Evolutionary conservation across 257 asterid species (phyloP), one percentile per base, ranked within the genome.

Genomic region (Buddleja alternifolia): DNA sequence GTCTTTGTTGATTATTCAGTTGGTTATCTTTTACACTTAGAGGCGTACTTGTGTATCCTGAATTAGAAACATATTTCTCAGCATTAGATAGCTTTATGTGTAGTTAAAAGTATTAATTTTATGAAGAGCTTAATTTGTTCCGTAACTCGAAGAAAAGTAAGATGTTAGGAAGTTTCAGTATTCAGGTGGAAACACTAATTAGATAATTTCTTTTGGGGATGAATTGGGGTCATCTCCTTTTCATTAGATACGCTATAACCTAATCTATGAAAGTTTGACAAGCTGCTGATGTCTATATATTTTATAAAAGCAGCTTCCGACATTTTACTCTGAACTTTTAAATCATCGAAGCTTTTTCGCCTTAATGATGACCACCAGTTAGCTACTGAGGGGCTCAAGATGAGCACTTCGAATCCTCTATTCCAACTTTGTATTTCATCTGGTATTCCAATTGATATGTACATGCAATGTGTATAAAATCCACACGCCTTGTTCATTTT

Each of bases 21-120:
- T 17, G 66, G 50, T 51, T n/a, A 53, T 41, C 16, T 42, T 62
- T 71, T n/a, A n/a, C n/a, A n/a, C n/a, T n/a, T n/a, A n/a, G n/a
- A n/a, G n/a, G n/a, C n/a, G n/a, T n/a, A n/a, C n/a, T n/a, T n/a
- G n/a, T n/a, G n/a, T n/a, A n/a, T n/a, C 11, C 54, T 37, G 12
- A 10, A 10, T 36, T 59, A 53, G 17, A n/a, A 11, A 55, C 15
- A 20, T 63, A 36, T 10, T 32, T 40, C 53, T 45, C 42, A 19
- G 51, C n/a, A 42, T 5, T n/a, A 7, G 17, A 69, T 45, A 59
- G 46, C 8, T 44, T 42, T 44, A 45, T 4, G n/a, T 40, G 23
- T n/a, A 17, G 12, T 51, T 55, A 23, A 66, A 39, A 50, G 16
- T 29, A 7, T 12, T 63, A 21, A 16, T 3, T 53, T 21, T 48